Percentiles rank a stretch among this genome's conserved stretches.
These are phyloP conservation scores for Tylopilus cervinicoccineus DNA, from an alignment of 768 basidiomycete species.

Conservation along the genomic window DNA sequence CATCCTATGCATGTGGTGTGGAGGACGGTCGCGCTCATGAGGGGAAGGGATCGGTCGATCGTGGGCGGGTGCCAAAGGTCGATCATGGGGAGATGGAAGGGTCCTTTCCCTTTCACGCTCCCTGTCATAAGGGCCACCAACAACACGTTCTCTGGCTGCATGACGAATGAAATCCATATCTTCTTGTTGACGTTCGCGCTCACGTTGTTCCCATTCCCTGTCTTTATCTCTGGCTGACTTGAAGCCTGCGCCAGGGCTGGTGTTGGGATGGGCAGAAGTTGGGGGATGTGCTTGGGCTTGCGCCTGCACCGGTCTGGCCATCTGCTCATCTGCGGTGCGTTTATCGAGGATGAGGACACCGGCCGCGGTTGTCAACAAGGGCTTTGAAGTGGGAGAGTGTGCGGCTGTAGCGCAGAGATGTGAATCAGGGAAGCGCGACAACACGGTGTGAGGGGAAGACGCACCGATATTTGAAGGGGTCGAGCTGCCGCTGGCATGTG, in stretches of 20 bases:
- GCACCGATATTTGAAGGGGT: slow-evolving; percentile 25
- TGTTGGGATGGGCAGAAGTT: slow-evolving; percentile 17
- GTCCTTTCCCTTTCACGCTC: slow-evolving; percentile 25
- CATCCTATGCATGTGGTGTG: slow-evolving; percentile 21
- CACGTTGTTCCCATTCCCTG: slow-evolving; percentile 25
- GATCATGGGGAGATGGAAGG: slow-evolving; percentile 23
- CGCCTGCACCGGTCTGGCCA: slow-evolving; percentile 21
- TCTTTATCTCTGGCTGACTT: slow-evolving; percentile 26
- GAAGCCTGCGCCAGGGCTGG: slow-evolving; percentile 21
- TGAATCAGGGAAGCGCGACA: background rate
- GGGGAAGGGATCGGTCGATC: slow-evolving; percentile 22
- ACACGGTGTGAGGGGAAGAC: slow-evolving; percentile 13
- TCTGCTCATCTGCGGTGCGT: slow-evolving; percentile 29
- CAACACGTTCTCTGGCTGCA: slow-evolving; percentile 23
- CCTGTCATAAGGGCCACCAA: slow-evolving; percentile 21
- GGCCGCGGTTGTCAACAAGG: slow-evolving; percentile 22
- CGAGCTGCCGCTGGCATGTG: slow-evolving; percentile 22
- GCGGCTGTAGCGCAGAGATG: slow-evolving; percentile 18
- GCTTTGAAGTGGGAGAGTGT: slow-evolving; percentile 26
- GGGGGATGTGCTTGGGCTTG: slow-evolving; percentile 16
- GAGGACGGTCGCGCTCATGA: slow-evolving; percentile 24
- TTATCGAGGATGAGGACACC: slow-evolving; percentile 30
- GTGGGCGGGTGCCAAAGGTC: slow-evolving; percentile 19
- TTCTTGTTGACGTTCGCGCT: slow-evolving; percentile 28
- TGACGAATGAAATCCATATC: slow-evolving; percentile 27